Evolutionary conservation across 1,284 basidiomycete genomes (phyloP).

Genomic region (Heterobasidion annosum): DNA sequence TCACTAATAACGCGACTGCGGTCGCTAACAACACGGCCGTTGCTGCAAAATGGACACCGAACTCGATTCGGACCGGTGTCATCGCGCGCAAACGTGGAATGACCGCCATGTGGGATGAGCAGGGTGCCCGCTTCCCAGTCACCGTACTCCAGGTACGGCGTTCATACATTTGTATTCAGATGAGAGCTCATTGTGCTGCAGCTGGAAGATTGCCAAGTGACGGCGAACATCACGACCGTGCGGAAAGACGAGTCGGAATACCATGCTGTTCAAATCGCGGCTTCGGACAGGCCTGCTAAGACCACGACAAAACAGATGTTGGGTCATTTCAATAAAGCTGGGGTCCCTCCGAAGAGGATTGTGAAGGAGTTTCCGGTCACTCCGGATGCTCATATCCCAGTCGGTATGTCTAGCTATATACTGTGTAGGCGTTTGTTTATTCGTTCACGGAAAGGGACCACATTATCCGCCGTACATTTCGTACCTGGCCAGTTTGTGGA

Average conservation of each 20-base stretch:
- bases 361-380: slow-evolving; percentile 89
- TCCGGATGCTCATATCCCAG: slow-evolving; percentile 81
- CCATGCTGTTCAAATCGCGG: slow-evolving; percentile 82
- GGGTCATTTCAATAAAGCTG: slow-evolving; percentile 83
- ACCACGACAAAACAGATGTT: slow-evolving; percentile 68
- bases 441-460: slow-evolving; percentile 53
- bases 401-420: slow-evolving; percentile 46
- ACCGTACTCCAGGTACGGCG: slow-evolving; percentile 85
- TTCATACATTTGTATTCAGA: neutral
- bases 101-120: slow-evolving; percentile 89
- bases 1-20: slow-evolving; percentile 22
- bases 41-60: slow-evolving; percentile 71
- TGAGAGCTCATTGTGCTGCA: slow-evolving; percentile 18
- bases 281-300: slow-evolving; percentile 60
- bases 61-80: slow-evolving; percentile 86
- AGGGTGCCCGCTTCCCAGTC: slow-evolving; percentile 82
- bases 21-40: slow-evolving; percentile 18
- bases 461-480: slow-evolving; percentile 88
- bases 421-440: neutral
- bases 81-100: slow-evolving; percentile 96
- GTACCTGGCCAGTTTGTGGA: slow-evolving; percentile 98
- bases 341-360: slow-evolving; percentile 79
- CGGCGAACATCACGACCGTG: slow-evolving; percentile 60
- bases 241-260: slow-evolving; percentile 64
- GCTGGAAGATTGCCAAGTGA: slow-evolving; percentile 83